A percentile compares a stretch with the other conserved stretches of the same genome.
phyloP scores from a whole-genome alignment of 1,284 basidiomycete species.

The Sporisorium scitamineum region DNA sequence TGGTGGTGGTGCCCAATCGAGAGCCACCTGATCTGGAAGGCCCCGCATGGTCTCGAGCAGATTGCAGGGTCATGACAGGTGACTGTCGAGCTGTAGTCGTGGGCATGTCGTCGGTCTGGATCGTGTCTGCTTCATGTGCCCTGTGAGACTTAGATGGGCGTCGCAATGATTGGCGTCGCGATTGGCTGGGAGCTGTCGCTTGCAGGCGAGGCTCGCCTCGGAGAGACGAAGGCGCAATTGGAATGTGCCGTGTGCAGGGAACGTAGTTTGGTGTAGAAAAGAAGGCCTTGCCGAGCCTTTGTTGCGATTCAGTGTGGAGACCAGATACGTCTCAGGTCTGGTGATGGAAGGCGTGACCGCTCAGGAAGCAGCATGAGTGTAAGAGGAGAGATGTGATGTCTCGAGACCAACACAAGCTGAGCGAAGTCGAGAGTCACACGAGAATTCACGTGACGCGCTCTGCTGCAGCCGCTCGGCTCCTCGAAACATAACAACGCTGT shows the following conservation, averaged over 20 bases:
- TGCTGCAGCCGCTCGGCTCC: not conserved
- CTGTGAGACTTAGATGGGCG: not conserved
- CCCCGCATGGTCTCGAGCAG: slow-evolving; percentile 10
- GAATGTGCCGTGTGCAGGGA: too few relatives aligned
- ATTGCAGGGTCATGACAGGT: slow-evolving; percentile 16
- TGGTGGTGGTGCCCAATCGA: not conserved
- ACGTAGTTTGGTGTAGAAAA: too few relatives aligned
- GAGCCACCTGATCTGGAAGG: slow-evolving; percentile 4
- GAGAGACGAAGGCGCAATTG: not conserved
- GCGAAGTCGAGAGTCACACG: not conserved
- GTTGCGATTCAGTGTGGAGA: too few relatives aligned
- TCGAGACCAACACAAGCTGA: not conserved
- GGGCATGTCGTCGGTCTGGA: slow-evolving; percentile 11
- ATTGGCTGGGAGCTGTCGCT: not conserved
- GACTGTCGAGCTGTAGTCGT: slow-evolving; percentile 2
- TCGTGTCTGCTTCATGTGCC: not conserved
- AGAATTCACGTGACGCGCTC: not conserved
- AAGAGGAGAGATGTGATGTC: not conserved
- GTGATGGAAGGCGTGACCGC: not conserved
- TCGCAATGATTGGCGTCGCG: not conserved
- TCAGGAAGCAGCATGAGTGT: not conserved
- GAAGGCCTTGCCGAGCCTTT: too few relatives aligned
- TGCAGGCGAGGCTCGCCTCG: not conserved
- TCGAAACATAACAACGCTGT: not conserved
- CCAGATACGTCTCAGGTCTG: too few relatives aligned